phyloP scores from a whole-genome alignment of 805 yeast genomes.

The Candida morakotiae region DNA sequence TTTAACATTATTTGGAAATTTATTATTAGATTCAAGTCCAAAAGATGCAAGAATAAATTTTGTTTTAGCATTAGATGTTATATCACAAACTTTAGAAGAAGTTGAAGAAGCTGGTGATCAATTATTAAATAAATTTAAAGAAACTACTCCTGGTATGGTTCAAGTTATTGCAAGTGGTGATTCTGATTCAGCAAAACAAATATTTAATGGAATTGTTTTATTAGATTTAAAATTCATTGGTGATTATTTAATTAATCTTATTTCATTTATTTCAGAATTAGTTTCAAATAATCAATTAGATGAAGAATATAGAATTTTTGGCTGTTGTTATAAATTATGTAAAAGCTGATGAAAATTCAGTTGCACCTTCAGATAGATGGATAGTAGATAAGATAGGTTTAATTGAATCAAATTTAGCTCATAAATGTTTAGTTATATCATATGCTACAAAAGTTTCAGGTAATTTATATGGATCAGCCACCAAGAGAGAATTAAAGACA shows the following conservation, averaged over 20 bases:
- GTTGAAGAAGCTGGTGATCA: constrained; percentile 42
- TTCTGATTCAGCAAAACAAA: constrained; percentile 61
- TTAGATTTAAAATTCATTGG: constrained; percentile 78
- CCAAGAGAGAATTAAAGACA: no score
- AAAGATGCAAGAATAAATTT: constrained; percentile 77
- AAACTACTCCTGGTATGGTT: constrained; percentile 75
- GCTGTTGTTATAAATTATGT: constrained; percentile 94
- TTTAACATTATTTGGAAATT: constrained; percentile 62
- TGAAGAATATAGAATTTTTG: constrained; percentile 78
- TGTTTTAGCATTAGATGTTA: constrained; percentile 71
- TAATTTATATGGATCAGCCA: constrained; percentile 88
- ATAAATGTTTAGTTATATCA: constrained; percentile 84
- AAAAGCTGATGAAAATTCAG: constrained; percentile 90
- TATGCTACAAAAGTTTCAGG: constrained; percentile 95
- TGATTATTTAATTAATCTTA: constrained; percentile 61
- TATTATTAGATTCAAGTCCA: constrained; percentile 60
- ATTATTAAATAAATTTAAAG: constrained; percentile 51
- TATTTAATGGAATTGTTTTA: constrained; percentile 74
- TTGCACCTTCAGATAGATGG: constrained; percentile 98
- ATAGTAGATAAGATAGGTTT: constrained; percentile 87
- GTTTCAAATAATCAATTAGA: constrained; percentile 63
- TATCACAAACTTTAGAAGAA: constrained; percentile 65
- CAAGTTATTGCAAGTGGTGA: constrained; percentile 72
- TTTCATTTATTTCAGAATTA: constrained; percentile 72
- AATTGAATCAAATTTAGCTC: constrained; percentile 76